Evolutionary conservation across 306 rosid species (phyloP).

Genomic region (Quercus alba): DNA sequence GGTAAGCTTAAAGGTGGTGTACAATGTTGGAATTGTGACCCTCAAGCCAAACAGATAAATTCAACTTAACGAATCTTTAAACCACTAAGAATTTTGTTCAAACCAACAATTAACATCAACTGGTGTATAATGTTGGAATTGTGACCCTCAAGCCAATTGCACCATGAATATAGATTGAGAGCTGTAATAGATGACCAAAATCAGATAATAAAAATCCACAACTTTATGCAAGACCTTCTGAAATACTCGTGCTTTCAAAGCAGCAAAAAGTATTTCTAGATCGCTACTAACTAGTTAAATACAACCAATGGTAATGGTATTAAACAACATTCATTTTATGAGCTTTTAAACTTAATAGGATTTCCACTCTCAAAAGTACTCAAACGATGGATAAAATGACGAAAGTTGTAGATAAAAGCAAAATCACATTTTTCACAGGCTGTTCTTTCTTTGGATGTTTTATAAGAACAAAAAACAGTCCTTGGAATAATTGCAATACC

Average conservation of each 20-base stretch:
- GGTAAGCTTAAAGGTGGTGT: too few relatives aligned
- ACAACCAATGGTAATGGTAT: not conserved
- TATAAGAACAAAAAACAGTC: too few relatives aligned
- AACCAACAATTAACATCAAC: too few relatives aligned
- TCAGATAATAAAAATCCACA: not conserved
- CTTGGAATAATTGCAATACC: too few relatives aligned
- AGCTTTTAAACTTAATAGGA: not conserved
- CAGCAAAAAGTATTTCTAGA: not conserved
- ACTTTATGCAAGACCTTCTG: too few relatives aligned
- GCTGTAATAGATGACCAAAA: not conserved
- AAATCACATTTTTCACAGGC: too few relatives aligned
- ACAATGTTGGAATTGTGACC: too few relatives aligned
- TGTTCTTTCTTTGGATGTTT: too few relatives aligned
- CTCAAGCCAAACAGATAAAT: conserved; percentile 3
- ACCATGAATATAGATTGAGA: not conserved
- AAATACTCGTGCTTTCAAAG: not conserved
- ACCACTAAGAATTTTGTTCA: too few relatives aligned
- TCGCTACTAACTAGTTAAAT: not conserved
- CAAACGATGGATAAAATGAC: not conserved
- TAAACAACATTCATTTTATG: not conserved
- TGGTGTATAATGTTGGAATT: not conserved
- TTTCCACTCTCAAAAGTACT: not conserved
- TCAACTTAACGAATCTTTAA: not conserved
- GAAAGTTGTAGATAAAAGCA: not conserved
- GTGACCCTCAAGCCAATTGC: not conserved